Evolutionary conservation across 2,329 filamentous ascomycete genomes (phyloP).

Genomic region (Pseudogymnoascus verrucosus): DNA sequence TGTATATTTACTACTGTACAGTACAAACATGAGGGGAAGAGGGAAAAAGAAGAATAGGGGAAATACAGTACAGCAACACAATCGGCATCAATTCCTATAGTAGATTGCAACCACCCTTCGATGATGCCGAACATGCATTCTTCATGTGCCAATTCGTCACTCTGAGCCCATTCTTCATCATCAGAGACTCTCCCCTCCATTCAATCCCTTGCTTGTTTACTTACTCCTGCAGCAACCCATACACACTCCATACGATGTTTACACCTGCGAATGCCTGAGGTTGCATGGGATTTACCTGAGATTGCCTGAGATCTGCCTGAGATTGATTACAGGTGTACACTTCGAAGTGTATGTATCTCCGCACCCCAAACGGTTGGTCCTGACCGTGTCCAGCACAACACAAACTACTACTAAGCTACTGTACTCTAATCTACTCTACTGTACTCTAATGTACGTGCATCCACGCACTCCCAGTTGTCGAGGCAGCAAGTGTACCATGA

Average conservation of each 20-base stretch:
- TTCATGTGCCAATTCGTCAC: constrained; percentile 7
- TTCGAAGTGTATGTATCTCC: not conserved
- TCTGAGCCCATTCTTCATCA: not conserved
- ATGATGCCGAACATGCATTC: constrained; percentile 2
- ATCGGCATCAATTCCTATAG: not conserved
- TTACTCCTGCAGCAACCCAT: constrained; percentile 4
- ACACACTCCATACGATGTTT: not conserved
- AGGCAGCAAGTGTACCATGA: not conserved
- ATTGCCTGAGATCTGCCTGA: not conserved
- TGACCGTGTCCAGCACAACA: constrained; percentile 1
- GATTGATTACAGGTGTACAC: not conserved
- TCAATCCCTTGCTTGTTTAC: constrained; percentile 4
- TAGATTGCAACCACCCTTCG: not conserved
- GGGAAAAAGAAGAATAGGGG: not conserved
- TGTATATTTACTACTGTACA: not conserved
- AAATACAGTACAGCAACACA: not conserved
- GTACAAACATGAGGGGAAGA: not conserved
- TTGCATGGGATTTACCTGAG: not conserved
- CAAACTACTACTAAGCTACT: not conserved
- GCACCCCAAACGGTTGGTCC: not conserved
- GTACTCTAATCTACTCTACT: constrained; percentile 1
- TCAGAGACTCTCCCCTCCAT: not conserved
- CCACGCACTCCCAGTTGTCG: not conserved
- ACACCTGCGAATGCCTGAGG: not conserved
- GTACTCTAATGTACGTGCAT: not conserved